These are phyloP conservation scores for Fraxinus nigra DNA, from an alignment of 305 asterid genomes.

Conservation along the genomic window DNA sequence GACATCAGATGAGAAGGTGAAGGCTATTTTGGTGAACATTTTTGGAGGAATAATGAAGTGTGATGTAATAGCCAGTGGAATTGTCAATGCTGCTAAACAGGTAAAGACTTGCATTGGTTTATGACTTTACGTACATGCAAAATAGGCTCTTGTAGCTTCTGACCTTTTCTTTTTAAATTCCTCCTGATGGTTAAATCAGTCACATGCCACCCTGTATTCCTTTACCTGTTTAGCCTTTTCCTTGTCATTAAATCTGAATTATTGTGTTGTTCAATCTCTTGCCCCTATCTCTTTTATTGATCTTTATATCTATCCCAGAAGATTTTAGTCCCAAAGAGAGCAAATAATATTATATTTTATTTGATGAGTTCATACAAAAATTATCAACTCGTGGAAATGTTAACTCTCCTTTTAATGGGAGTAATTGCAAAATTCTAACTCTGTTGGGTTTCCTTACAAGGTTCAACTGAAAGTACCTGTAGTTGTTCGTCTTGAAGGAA, in stretches of 20 bases:
- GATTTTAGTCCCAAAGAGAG: neutral
- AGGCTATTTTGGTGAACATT: conserved; percentile 94
- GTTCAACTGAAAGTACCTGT: conserved; percentile 96
- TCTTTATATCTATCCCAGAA: neutral
- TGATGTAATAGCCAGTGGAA: conserved; percentile 96
- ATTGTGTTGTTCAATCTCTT: neutral
- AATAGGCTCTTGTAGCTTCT: conserved; percentile 1
- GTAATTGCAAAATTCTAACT: conserved; percentile 17
- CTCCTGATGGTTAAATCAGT: neutral
- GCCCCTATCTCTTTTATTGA: neutral
- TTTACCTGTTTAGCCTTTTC: neutral
- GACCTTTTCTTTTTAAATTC: neutral
- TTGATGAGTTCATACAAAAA: neutral
- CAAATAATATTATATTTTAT: neutral
- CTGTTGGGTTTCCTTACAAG: conserved; percentile 33
- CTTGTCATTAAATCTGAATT: neutral
- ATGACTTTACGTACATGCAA: neutral
- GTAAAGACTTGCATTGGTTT: conserved; percentile 35
- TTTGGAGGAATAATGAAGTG: conserved; percentile 99
- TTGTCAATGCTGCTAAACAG: conserved; percentile 95
- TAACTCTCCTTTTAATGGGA: conserved; percentile 2
- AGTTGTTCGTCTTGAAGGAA: conserved; percentile 98
- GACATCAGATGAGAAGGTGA: conserved; percentile 96
- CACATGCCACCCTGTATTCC: neutral
- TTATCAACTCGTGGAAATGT: neutral